Evolutionary conservation across 2,329 filamentous ascomycete genomes (phyloP).

Genomic region (Cercospora beticola): DNA sequence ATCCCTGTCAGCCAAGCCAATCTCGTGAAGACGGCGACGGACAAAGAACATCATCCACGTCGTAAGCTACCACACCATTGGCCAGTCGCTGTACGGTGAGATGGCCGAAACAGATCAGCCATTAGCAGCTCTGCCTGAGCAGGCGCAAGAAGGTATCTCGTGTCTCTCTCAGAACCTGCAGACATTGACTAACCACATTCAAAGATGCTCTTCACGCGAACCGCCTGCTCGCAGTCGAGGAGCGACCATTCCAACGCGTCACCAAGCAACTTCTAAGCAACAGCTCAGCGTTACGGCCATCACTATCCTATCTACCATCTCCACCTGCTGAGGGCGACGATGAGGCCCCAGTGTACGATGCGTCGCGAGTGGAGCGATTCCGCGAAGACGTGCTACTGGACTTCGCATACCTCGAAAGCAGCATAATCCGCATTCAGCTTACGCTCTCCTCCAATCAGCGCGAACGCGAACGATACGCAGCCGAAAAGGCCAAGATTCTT

Average conservation of each 20-base stretch:
- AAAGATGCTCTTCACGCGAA: constrained; percentile 79
- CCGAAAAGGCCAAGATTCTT: constrained; percentile 76
- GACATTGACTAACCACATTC: not conserved
- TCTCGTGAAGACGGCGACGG: constrained; percentile 1
- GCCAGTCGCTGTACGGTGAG: not conserved
- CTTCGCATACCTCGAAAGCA: constrained; percentile 83
- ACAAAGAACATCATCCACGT: not conserved
- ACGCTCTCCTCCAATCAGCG: constrained; percentile 77
- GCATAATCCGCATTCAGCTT: constrained; percentile 83
- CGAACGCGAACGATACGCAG: constrained; percentile 79
- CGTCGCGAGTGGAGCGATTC: constrained; percentile 56
- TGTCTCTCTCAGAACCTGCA: not conserved
- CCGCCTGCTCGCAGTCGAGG: constrained; percentile 84
- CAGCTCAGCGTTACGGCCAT: constrained; percentile 61
- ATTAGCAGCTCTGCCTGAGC: constrained; percentile 26
- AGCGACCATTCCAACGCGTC: constrained; percentile 86
- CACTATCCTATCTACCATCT: constrained; percentile 56
- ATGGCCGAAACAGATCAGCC: constrained; percentile 20
- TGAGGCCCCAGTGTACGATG: constrained; percentile 48
- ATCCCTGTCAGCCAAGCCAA: constrained; percentile 2
- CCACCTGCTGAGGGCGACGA: constrained; percentile 61
- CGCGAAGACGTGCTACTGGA: constrained; percentile 83
- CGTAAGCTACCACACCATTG: not conserved
- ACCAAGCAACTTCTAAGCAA: constrained; percentile 75
- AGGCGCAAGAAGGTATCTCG: constrained; percentile 33